These are phyloP conservation scores for Kodamaea nitidulidarum DNA, from an alignment of 805 yeast genomes.

Conservation along the genomic window DNA sequence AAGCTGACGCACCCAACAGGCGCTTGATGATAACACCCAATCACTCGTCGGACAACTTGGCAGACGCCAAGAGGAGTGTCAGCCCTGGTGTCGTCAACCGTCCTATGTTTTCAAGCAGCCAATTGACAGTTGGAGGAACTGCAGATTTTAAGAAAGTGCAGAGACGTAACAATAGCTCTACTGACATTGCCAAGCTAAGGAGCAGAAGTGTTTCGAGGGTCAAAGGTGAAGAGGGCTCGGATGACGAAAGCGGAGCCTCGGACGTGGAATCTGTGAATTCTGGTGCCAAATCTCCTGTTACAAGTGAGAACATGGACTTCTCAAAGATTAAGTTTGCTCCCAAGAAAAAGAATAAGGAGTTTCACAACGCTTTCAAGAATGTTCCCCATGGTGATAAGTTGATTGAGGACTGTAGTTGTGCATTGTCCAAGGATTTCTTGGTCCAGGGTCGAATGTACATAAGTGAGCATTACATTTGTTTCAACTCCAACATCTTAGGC, in stretches of 20 bases:
- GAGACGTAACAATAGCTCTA: conserved; percentile 13
- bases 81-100: conserved; percentile 19
- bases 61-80: conserved; percentile 11
- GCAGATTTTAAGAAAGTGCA: conserved; percentile 19
- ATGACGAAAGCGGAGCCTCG: conserved; percentile 6
- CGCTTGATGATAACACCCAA: conserved; percentile 14
- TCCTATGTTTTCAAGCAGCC: conserved; percentile 13
- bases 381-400: conserved; percentile 67
- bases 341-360: conserved; percentile 50
- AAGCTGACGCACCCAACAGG: conserved; percentile 9
- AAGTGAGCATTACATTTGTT: conserved; percentile 74
- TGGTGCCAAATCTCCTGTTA: conserved; percentile 9
- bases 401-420: conserved; percentile 87
- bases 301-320: conserved; percentile 9
- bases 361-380: conserved; percentile 68
- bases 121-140: conserved; percentile 16
- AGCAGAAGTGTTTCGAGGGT: conserved; percentile 4
- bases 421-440: conserved; percentile 78
- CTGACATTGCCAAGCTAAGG: conserved; percentile 4
- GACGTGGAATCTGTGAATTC: conserved; percentile 4
- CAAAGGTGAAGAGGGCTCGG: conserved; percentile 6
- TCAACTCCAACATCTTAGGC: conserved; percentile 81
- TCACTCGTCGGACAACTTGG: conserved; percentile 18
- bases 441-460: conserved; percentile 85
- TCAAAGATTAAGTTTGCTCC: conserved; percentile 12